Conservation (phyloP, 2,329 filamentous ascomycete genomes). For the Diplodia intermedia region DNA sequence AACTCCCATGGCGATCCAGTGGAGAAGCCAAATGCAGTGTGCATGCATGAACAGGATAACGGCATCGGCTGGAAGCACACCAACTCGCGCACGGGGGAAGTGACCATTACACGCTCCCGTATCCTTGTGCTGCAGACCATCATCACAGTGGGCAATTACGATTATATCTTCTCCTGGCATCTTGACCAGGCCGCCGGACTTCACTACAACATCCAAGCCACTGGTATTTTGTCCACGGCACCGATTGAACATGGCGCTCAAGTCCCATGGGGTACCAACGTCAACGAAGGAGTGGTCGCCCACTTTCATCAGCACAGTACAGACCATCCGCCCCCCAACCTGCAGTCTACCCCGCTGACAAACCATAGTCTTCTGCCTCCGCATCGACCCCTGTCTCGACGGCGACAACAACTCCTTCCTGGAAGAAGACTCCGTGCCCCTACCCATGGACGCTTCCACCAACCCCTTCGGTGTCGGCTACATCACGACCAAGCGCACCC, state of each 20-base stretch:
- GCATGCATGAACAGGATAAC: conserved; percentile 49
- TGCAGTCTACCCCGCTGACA: neutral
- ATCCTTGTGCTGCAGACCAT: conserved; percentile 40
- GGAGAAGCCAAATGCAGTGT: conserved; percentile 52
- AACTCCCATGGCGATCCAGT: conserved; percentile 47
- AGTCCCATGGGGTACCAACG: conserved; percentile 35
- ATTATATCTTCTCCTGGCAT: conserved; percentile 38
- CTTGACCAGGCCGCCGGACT: conserved; percentile 36
- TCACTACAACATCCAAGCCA: conserved; percentile 36
- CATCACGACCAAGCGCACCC: conserved; percentile 27
- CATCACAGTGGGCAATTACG: conserved; percentile 43
- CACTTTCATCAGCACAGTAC: conserved; percentile 36
- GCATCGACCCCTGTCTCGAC: conserved; percentile 54
- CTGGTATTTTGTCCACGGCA: conserved; percentile 36
- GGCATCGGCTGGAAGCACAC: conserved; percentile 44
- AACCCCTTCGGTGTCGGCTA: conserved; percentile 23
- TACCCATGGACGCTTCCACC: conserved; percentile 33
- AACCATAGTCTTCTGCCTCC: conserved; percentile 47
- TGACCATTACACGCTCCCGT: conserved; percentile 38
- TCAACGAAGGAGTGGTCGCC: conserved; percentile 35
- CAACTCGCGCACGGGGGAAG: conserved; percentile 39
- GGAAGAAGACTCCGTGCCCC: conserved; percentile 40
- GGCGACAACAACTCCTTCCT: conserved; percentile 47
- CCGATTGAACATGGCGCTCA: conserved; percentile 32
- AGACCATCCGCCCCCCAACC: neutral